phyloP scores from a whole-genome alignment of 2,329 filamentous ascomycete genomes.

The Colletotrichum lupini region DNA sequence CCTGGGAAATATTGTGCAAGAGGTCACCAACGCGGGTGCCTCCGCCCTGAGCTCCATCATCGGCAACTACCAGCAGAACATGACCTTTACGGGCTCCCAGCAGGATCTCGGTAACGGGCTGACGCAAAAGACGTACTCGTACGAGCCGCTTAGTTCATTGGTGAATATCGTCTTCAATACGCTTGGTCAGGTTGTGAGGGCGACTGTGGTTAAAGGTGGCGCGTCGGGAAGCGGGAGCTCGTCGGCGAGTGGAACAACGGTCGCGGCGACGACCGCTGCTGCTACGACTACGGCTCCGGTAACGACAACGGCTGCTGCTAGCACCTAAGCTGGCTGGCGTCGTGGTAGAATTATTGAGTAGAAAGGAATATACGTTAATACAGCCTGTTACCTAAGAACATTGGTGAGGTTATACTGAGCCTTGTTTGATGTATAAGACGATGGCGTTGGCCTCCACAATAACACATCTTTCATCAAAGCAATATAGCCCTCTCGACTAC shows the following conservation, averaged over 20 bases:
- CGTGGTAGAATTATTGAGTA: not conserved
- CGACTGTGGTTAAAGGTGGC: conserved; percentile 46
- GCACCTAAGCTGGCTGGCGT: not conserved
- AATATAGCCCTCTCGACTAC: not conserved
- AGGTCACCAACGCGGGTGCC: conserved; percentile 60
- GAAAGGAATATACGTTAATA: not conserved
- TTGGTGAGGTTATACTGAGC: not conserved
- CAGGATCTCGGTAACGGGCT: conserved; percentile 46
- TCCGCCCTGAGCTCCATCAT: conserved; percentile 62
- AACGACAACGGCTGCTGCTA: conserved; percentile 16
- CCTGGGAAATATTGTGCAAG: conserved; percentile 71
- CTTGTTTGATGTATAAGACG: not conserved
- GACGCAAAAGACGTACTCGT: conserved; percentile 64
- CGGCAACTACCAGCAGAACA: conserved; percentile 67
- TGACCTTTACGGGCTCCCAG: conserved; percentile 59
- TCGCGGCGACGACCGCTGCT: conserved; percentile 14
- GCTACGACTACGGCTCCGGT: conserved; percentile 5
- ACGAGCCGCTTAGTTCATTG: conserved; percentile 59
- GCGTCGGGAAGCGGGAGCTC: conserved; percentile 17
- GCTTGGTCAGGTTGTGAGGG: conserved; percentile 65
- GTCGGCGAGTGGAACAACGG: conserved; percentile 22
- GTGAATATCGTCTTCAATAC: conserved; percentile 67
- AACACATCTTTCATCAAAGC: too few relatives aligned
- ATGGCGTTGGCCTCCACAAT: not conserved
- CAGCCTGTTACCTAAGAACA: not conserved